These are phyloP conservation scores for Phyllostachys edulis DNA, from an alignment of 176 grass and related monocot genomes.

Conservation along the genomic window DNA sequence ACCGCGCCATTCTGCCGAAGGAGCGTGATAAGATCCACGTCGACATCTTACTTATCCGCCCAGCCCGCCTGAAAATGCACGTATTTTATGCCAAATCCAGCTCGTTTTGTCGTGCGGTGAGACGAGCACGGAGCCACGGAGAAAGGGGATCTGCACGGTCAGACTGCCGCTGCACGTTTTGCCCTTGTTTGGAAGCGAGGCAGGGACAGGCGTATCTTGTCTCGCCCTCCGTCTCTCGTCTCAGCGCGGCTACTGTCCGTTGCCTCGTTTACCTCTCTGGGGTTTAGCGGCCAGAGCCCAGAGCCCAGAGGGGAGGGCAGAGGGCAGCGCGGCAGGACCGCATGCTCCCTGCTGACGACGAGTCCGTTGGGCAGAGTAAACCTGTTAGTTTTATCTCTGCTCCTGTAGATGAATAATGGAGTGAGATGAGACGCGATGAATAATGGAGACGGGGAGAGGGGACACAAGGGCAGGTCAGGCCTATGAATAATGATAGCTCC, in stretches of 20 bases:
- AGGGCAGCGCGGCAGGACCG: conserved; percentile 1
- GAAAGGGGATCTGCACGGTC: conserved; percentile 21
- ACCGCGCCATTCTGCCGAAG: neutral
- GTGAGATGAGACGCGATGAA: conserved; percentile 7
- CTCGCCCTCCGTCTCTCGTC: conserved; percentile 22
- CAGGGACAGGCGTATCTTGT: conserved; percentile 32
- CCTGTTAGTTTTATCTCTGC: neutral
- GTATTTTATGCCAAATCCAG: conserved; percentile 17
- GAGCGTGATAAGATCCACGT: neutral
- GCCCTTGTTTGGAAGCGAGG: conserved; percentile 37
- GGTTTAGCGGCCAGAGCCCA: conserved; percentile 25
- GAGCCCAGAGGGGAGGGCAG: neutral
- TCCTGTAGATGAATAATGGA: conserved; percentile 19
- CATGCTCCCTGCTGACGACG: neutral
- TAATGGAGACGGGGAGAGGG: conserved; percentile 6
- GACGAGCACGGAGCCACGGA: neutral
- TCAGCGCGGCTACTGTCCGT: conserved; percentile 15
- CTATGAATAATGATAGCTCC: conserved; percentile 38
- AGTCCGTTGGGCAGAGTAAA: conserved; percentile 15
- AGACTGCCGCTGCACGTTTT: conserved; percentile 31
- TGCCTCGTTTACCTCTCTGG: conserved; percentile 5
- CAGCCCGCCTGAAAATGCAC: neutral
- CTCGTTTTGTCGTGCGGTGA: neutral
- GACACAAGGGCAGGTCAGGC: neutral
- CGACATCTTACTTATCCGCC: neutral